A percentile compares a stretch with the other conserved stretches of the same genome.
phyloP scores from a whole-genome alignment of 2,329 filamentous ascomycete genomes.

The Cyphellophora europaea region DNA sequence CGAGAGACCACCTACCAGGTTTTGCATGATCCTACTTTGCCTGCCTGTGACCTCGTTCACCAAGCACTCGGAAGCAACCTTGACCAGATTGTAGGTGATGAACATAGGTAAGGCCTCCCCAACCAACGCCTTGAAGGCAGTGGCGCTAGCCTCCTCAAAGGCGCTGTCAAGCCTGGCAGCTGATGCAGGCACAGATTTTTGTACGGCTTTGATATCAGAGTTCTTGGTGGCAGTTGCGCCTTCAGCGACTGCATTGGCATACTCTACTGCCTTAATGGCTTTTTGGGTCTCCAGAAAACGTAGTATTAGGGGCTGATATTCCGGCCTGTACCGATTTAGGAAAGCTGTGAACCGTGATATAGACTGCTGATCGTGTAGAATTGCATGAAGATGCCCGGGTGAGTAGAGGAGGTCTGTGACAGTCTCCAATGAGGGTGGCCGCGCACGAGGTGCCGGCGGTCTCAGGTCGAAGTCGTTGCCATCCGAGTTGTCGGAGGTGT shows the following conservation, averaged over 20 bases:
- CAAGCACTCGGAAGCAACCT: slow-evolving; percentile 31
- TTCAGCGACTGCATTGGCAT: slow-evolving; percentile 34
- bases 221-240: slow-evolving; percentile 9
- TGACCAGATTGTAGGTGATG: slow-evolving; percentile 30
- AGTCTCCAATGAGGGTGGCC: slow-evolving; percentile 24
- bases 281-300: slow-evolving; percentile 32
- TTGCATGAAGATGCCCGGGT: slow-evolving; percentile 31
- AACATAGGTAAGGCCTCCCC: slow-evolving; percentile 33
- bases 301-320: slow-evolving; percentile 24
- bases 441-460: slow-evolving; percentile 27
- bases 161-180: slow-evolving; percentile 27
- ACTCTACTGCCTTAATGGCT: slow-evolving; percentile 32
- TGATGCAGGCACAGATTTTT: slow-evolving; percentile 5
- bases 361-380: slow-evolving; percentile 28
- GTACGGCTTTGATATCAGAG: not conserved
- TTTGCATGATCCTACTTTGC: slow-evolving; percentile 28
- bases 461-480: slow-evolving; percentile 27
- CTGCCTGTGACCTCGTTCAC: slow-evolving; percentile 35
- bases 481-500: slow-evolving; percentile 8
- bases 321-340: slow-evolving; percentile 28
- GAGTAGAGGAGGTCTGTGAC: slow-evolving; percentile 32
- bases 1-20: slow-evolving; percentile 31
- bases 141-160: slow-evolving; percentile 26
- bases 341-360: slow-evolving; percentile 29
- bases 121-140: slow-evolving; percentile 26